Evolutionary conservation across 192 early-diverging fungal species (phyloP).

Genomic region (Linnemannia exigua): DNA sequence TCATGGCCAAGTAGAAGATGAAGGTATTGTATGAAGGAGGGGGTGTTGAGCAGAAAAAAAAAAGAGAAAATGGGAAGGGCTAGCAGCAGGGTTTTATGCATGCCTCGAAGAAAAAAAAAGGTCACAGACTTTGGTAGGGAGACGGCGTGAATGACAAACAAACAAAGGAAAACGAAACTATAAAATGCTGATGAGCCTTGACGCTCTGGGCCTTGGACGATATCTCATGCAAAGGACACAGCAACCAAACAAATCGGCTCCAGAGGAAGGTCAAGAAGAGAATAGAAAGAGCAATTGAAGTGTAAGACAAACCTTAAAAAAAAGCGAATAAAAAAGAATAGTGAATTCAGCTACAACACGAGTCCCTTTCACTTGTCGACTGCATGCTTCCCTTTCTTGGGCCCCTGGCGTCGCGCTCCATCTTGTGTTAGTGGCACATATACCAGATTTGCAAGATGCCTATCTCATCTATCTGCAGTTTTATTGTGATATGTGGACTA

Average conservation of each 20-base stretch:
- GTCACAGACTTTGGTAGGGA: neutral
- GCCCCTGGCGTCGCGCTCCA: neutral
- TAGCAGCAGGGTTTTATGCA: neutral
- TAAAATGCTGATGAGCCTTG: too few relatives aligned
- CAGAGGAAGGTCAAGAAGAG: too few relatives aligned
- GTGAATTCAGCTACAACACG: neutral
- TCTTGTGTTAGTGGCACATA: neutral
- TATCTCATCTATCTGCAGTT: neutral
- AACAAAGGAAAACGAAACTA: too few relatives aligned
- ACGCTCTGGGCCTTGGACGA: too few relatives aligned
- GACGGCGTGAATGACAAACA: neutral
- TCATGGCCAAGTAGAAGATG: slow-evolving; percentile 13
- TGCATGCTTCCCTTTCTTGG: neutral
- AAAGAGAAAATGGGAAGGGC: neutral
- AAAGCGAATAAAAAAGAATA: too few relatives aligned
- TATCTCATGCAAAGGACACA: too few relatives aligned
- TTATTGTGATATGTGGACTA: too few relatives aligned
- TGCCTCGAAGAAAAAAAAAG: neutral
- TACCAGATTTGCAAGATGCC: neutral
- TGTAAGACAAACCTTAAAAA: too few relatives aligned
- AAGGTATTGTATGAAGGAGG: neutral
- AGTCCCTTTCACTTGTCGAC: neutral
- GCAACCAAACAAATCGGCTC: too few relatives aligned
- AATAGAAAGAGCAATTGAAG: too few relatives aligned
- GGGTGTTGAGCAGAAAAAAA: neutral